Base-by-base conservation (phyloP, 2,329 filamentous ascomycete genomes). In the Fusarium staphyleae region DNA sequence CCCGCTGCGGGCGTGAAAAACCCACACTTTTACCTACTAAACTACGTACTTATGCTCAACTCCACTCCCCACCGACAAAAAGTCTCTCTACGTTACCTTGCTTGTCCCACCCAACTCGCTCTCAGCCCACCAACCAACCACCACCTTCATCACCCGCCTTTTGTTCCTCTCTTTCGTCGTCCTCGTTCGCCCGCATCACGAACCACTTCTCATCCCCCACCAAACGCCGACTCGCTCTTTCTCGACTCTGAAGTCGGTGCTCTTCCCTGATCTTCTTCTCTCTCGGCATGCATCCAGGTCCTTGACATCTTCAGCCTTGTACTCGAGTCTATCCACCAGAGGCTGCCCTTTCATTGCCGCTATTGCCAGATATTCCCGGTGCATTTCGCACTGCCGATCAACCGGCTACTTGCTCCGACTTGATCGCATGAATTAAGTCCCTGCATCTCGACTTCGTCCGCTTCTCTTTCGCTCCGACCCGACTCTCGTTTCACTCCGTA, bases 41-140 rank as follows among this genome's bases (percentile, higher is more conserved):
- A n/a, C n/a, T n/a, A n/a, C n/a, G n/a, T n/a, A n/a, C n/a, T n/a
- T n/a, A n/a, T 55, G 15, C 16, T 41, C 39, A 47, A 48, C 54
- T 55, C 58, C 58, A 62, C 58, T 54, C 7, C 19, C 46, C 51
- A 28, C 22, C 16, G 42, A 59, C 54, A 62, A 62, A 62, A 62
- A 62, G 58, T 55, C 58, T 52, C 58, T 58, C 41, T 55, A 62
- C 58, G 4, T 29, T 29, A 10, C n/a, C n/a, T n/a, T n/a, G n/a
- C n/a, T 28, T 28, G 40, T 58, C 15, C 33, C 36, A 8, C 36
- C 51, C 35, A 33, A 30, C 36, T 44, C 26, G 28, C 53, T 34
- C 43, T 65, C 52, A 42, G 41, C 55, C 45, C 19, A 22, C 19
- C 19, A 22, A 57, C 63, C 61, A 66, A n/a, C n/a, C n/a, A 56